Base-by-base conservation (phyloP, 305 asterid genomes). In the Plantago rigida region DNA sequence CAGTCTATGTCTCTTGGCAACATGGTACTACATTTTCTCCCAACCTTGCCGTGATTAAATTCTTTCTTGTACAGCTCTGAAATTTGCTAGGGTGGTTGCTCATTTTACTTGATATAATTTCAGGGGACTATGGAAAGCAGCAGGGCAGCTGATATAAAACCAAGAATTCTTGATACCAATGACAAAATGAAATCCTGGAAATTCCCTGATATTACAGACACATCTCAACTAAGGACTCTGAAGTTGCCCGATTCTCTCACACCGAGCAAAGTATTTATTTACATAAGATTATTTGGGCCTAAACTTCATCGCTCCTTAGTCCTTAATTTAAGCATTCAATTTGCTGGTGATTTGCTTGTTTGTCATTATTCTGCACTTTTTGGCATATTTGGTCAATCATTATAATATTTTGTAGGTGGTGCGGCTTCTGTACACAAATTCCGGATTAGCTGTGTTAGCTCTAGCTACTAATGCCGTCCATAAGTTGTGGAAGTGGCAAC, bases 401-500 rank as follows among this genome's bases (percentile, higher is more conserved):
- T 42, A 28, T 39, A 31, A 65, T 60, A 55, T 47, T 60, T 62
- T 75, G 67, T 75, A 89, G 97, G 84, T 90, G 61, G 81, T 82
- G 72, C 85, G 96, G 61, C 75, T 90, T 73, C 79, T 90, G 31
- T 90, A 85, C 69, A 87, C 96, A 44, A 90, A 87, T 74, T 79
- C 95, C 45, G 96, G 97, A 53, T 76, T 79, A 68, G 87, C 87
- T 68, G 63, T 90, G 47, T 79, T 90, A 62, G 97, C 97, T 2
- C 73, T 90, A 61, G 87, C 87, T 59, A 78, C 95, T 59, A 90
- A 90, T 78, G 95, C 94, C 67, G 84, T 82, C 69, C 97, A 90
- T 69, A 90, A 87, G 86, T 85, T 90, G 66, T 90, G 96, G 97
- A 90, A 87, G 73, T 90, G 97, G 97, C 89, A 75, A 64, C 92